Percentiles rank a stretch among this genome's conserved stretches.
Evolutionary conservation across 495 filamentous ascomycete species (phyloP).

Genomic region (Lindgomyces ingoldianus): DNA sequence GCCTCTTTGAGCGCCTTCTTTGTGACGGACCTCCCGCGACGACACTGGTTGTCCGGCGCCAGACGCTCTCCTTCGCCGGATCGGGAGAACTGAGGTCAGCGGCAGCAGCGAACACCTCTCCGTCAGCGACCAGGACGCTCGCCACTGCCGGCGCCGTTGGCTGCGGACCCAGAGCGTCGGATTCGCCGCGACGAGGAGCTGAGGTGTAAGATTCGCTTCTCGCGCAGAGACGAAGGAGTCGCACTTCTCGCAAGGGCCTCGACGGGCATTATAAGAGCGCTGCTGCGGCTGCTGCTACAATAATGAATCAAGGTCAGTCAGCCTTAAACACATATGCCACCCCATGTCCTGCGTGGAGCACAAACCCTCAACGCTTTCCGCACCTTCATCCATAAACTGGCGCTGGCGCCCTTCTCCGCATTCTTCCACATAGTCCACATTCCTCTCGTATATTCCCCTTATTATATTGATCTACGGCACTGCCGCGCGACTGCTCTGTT

Average conservation of each 20-base stretch:
- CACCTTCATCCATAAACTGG: conserved; percentile 18
- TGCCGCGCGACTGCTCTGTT: conserved; percentile 20
- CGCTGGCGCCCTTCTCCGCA: conserved; percentile 30
- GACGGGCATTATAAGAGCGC: conserved; percentile 23
- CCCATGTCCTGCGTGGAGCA: conserved; percentile 22
- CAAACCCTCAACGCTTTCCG: conserved; percentile 21
- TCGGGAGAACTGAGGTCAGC: conserved; percentile 3
- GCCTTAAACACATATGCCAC: conserved; percentile 35
- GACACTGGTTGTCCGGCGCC: background rate
- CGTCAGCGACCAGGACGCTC: conserved; percentile 21
- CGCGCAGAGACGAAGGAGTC: conserved; percentile 10
- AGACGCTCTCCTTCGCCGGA: background rate
- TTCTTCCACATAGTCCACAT: conserved; percentile 29
- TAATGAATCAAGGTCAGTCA: conserved; percentile 41
- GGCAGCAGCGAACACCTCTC: conserved; percentile 5
- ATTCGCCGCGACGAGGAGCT: conserved; percentile 14
- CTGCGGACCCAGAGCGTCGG: conserved; percentile 30
- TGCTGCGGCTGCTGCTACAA: conserved; percentile 29
- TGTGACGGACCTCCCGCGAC: conserved; percentile 6
- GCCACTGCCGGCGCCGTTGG: conserved; percentile 33
- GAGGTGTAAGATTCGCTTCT: conserved; percentile 21
- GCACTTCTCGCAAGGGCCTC: conserved; percentile 4
- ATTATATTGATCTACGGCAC: conserved; percentile 26
- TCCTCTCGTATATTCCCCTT: conserved; percentile 13
- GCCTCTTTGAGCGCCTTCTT: conserved; percentile 6